These are phyloP conservation scores for Phytomonas sp. DNA, from an alignment of 208 protist species.

Conservation along the genomic window DNA sequence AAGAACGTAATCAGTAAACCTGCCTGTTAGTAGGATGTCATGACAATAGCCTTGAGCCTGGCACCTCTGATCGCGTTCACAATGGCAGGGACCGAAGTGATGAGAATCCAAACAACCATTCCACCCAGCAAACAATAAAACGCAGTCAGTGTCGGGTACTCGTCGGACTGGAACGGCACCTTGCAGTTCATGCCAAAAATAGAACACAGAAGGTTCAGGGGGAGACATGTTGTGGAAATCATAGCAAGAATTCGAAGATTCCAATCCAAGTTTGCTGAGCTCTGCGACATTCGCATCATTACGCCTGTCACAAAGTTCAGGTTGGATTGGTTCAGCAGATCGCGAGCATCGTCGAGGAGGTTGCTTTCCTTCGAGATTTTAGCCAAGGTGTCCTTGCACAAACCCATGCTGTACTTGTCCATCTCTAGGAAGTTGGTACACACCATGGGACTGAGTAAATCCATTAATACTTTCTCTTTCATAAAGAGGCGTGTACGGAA, in stretches of 20 bases:
- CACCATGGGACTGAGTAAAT: constrained; percentile 62
- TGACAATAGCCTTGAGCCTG: constrained; percentile 41
- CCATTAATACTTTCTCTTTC: constrained; percentile 71
- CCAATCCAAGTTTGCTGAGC: constrained; percentile 70
- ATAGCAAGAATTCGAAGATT: constrained; percentile 73
- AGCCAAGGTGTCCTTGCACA: constrained; percentile 45
- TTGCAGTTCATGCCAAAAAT: constrained; percentile 90
- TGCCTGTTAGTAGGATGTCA: constrained; percentile 17
- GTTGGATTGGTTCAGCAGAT: constrained; percentile 80
- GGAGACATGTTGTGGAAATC: constrained; percentile 76
- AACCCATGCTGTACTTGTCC: constrained; percentile 20
- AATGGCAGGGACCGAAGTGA: constrained; percentile 56
- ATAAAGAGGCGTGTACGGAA: constrained; percentile 46
- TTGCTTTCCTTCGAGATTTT: constrained; percentile 57
- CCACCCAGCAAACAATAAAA: constrained; percentile 56
- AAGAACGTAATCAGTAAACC: not conserved
- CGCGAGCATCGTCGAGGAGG: constrained; percentile 68
- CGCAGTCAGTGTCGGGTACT: constrained; percentile 35
- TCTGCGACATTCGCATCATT: constrained; percentile 84
- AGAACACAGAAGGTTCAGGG: constrained; percentile 73
- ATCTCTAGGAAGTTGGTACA: constrained; percentile 52
- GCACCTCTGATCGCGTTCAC: constrained; percentile 27
- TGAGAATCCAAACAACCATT: constrained; percentile 49
- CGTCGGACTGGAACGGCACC: constrained; percentile 65
- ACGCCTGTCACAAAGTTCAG: constrained; percentile 78